A percentile compares a stretch with the other conserved stretches of the same genome.
Conservation (phyloP, 2,329 filamentous ascomycete species). For the Claviceps cyperi region DNA sequence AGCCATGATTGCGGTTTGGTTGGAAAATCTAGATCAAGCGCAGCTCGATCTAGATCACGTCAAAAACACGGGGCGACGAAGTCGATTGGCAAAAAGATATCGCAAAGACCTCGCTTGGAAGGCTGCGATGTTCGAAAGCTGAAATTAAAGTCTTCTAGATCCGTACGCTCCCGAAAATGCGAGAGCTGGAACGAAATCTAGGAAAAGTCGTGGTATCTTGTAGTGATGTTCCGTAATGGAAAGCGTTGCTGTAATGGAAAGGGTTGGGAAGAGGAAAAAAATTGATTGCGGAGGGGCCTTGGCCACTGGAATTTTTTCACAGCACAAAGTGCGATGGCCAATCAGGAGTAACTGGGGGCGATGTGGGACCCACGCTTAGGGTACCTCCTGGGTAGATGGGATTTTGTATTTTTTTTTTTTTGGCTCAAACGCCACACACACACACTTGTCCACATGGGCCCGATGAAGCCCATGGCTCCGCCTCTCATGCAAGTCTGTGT, state of each 20-base stretch:
- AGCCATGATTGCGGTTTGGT: conserved; percentile 84
- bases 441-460: neutral
- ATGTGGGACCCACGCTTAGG: conserved; percentile 11
- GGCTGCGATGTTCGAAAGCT: conserved; percentile 18
- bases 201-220: conserved; percentile 21
- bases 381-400: conserved; percentile 7
- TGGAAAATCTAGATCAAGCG: conserved; percentile 56
- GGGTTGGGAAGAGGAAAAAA: conserved; percentile 16
- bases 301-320: conserved; percentile 21
- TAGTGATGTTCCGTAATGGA: conserved; percentile 18
- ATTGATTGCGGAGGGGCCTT: conserved; percentile 25
- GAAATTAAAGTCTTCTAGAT: conserved; percentile 28
- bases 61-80: conserved; percentile 25
- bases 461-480: neutral
- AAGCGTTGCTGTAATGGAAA: conserved; percentile 9
- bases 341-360: conserved; percentile 6
- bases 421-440: neutral
- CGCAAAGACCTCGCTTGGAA: conserved; percentile 21
- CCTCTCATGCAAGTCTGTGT: neutral
- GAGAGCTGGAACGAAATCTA: conserved; percentile 28
- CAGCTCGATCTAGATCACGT: conserved; percentile 54
- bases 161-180: conserved; percentile 30
- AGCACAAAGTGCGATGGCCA: conserved; percentile 8
- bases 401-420: neutral
- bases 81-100: conserved; percentile 20